Conservation (phyloP, 1,284 basidiomycete genomes). For the Rhodotorula sp. region DNA sequence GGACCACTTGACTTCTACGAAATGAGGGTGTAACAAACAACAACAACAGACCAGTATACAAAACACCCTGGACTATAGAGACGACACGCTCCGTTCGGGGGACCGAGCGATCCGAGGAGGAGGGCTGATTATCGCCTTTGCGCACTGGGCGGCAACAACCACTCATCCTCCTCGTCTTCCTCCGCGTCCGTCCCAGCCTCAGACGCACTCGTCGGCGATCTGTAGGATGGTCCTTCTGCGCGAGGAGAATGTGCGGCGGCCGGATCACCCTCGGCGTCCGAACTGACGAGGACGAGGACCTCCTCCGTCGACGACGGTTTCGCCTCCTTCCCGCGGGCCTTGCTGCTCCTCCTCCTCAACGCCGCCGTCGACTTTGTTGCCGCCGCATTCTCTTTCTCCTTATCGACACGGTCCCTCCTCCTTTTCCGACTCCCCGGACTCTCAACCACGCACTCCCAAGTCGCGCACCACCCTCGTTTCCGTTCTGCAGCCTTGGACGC, state of each 20-base stretch:
- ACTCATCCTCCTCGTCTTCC: slow-evolving; percentile 30
- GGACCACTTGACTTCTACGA: too few relatives aligned
- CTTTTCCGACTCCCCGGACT: background rate
- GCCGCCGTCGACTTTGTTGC: too few relatives aligned
- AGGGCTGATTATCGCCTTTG: slow-evolving; percentile 11
- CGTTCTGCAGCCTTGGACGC: background rate
- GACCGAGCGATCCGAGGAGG: background rate
- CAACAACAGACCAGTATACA: background rate
- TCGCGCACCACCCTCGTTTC: background rate
- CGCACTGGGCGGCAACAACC: slow-evolving; percentile 32
- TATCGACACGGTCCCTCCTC: too few relatives aligned
- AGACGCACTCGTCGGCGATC: background rate
- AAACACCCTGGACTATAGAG: background rate
- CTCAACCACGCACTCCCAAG: background rate
- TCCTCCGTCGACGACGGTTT: slow-evolving; percentile 1
- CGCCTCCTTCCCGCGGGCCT: too few relatives aligned
- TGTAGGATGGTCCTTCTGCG: too few relatives aligned
- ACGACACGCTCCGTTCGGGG: too few relatives aligned
- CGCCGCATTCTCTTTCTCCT: too few relatives aligned
- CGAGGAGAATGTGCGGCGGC: too few relatives aligned
- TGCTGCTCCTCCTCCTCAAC: background rate
- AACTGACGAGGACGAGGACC: slow-evolving; percentile 22
- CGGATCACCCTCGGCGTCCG: slow-evolving; percentile 17
- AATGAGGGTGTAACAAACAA: background rate
- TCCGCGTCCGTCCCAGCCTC: background rate